phyloP scores from a whole-genome alignment of 2,329 filamentous ascomycete genomes.

The Thermothelomyces thermophilus region DNA sequence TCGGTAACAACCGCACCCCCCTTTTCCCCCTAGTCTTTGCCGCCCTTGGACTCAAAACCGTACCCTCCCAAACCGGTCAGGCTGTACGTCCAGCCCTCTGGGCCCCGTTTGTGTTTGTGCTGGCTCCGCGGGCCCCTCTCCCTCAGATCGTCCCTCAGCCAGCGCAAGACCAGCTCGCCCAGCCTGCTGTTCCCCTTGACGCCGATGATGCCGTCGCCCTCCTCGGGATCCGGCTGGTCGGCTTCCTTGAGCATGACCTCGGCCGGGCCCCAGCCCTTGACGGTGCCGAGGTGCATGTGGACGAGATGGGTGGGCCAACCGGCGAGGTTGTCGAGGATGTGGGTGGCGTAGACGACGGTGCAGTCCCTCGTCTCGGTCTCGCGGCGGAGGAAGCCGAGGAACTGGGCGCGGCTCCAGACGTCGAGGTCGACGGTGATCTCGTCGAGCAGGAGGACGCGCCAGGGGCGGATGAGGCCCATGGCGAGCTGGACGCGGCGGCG shows the following conservation, averaged over 20 bases:
- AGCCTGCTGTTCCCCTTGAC: constrained; percentile 70
- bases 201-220: constrained; percentile 28
- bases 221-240: constrained; percentile 26
- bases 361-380: constrained; percentile 79
- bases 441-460: constrained; percentile 84
- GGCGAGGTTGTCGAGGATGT: constrained; percentile 91
- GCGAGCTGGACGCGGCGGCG: constrained; percentile 85
- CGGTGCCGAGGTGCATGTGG: constrained; percentile 84
- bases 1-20: too few species aligned
- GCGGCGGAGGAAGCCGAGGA: constrained; percentile 74
- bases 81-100: constrained; percentile 59
- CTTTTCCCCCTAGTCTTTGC: constrained; percentile 7
- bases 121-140: constrained; percentile 70
- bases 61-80: constrained; percentile 50
- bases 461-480: constrained; percentile 89
- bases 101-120: constrained; percentile 41
- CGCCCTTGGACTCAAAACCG: constrained; percentile 44
- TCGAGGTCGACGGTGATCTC: constrained; percentile 97
- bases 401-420: constrained; percentile 75
- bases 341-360: constrained; percentile 95
- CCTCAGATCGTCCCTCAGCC: constrained; percentile 75
- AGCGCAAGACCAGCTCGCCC: constrained; percentile 79
- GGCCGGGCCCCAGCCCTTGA: constrained; percentile 79
- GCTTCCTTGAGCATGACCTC: constrained; percentile 58
- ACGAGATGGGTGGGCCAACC: constrained; percentile 94